A percentile compares a stretch with the other conserved stretches of the same genome.
phyloP scores from a whole-genome alignment of 441 rosid species.

The Euphorbia celastroides region DNA sequence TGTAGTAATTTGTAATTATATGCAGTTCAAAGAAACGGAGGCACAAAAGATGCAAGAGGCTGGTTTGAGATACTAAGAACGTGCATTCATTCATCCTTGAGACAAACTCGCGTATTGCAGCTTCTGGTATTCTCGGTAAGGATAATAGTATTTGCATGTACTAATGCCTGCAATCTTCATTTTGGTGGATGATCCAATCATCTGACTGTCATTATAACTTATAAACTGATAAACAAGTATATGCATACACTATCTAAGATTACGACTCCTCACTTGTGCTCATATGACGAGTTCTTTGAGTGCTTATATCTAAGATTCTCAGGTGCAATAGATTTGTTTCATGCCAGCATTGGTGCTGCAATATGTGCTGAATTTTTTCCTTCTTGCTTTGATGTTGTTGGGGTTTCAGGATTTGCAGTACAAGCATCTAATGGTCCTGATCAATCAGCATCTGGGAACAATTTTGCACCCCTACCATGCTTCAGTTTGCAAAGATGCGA shows the following conservation, averaged over 20 bases:
- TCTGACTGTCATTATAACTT: background rate
- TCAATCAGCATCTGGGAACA: slow-evolving; percentile 64
- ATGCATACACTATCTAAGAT: background rate
- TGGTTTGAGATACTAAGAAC: slow-evolving; percentile 54
- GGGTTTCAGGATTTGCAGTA: slow-evolving; percentile 40
- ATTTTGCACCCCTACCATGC: slow-evolving; percentile 59
- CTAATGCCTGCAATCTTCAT: background rate
- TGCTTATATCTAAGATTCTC: slow-evolving; percentile 41
- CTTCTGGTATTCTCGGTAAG: slow-evolving; percentile 51
- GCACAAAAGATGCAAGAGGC: slow-evolving; percentile 50
- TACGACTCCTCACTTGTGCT: background rate
- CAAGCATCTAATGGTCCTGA: slow-evolving; percentile 67
- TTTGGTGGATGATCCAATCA: slow-evolving; percentile 12
- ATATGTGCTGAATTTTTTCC: slow-evolving; percentile 39
- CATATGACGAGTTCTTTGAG: slow-evolving; percentile 12
- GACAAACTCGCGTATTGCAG: slow-evolving; percentile 39
- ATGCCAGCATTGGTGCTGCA: slow-evolving; percentile 31
- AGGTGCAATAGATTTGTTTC: slow-evolving; percentile 35
- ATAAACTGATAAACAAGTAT: background rate
- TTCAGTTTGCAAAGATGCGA: slow-evolving; percentile 92
- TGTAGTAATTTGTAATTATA: background rate
- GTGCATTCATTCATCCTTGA: slow-evolving; percentile 51
- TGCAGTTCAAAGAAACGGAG: slow-evolving; percentile 70
- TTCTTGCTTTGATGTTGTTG: slow-evolving; percentile 37
- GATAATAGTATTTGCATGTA: slow-evolving; percentile 41